A percentile compares a stretch with the other conserved stretches of the same genome.
phyloP scores from a whole-genome alignment of 495 filamentous ascomycete genomes.

The Haplographium delicatum region DNA sequence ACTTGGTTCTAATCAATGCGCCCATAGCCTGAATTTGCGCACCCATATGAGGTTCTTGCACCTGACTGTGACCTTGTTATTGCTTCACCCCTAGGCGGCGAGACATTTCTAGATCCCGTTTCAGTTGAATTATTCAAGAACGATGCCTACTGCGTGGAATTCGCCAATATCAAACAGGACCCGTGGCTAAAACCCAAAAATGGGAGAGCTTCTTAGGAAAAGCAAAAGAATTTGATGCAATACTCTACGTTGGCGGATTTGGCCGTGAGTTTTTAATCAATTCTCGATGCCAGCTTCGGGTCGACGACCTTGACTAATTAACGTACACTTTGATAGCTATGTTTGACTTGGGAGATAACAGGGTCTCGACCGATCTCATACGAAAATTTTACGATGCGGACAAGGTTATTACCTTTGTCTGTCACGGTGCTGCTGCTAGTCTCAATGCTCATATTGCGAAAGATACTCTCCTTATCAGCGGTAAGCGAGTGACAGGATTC shows the following conservation, averaged over 20 bases:
- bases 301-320: no score
- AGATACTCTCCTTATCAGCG: no score
- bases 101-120: slow-evolving; percentile 55
- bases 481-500: no score
- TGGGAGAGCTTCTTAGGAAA: slow-evolving; percentile 44
- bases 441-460: no score
- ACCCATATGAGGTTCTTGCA: slow-evolving; percentile 56
- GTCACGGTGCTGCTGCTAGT: no score
- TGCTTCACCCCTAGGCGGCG: slow-evolving; percentile 62
- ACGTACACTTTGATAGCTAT: no score
- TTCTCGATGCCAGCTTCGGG: no score
- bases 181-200: slow-evolving; percentile 59
- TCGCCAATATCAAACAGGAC: slow-evolving; percentile 43
- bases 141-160: slow-evolving; percentile 48
- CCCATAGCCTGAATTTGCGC: slow-evolving; percentile 60
- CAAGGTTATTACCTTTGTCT: no score
- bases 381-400: no score
- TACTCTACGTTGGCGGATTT: slow-evolving; percentile 70
- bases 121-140: slow-evolving; percentile 57
- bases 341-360: no score
- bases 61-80: slow-evolving; percentile 49
- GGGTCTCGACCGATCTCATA: no score
- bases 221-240: slow-evolving; percentile 54
- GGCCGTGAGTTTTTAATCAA: no score
- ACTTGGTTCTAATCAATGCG: background rate